Evolutionary conservation across 2,329 filamentous ascomycete species (phyloP), one percentile per base, ranked within the genome.

Genomic region (Alternaria panax): DNA sequence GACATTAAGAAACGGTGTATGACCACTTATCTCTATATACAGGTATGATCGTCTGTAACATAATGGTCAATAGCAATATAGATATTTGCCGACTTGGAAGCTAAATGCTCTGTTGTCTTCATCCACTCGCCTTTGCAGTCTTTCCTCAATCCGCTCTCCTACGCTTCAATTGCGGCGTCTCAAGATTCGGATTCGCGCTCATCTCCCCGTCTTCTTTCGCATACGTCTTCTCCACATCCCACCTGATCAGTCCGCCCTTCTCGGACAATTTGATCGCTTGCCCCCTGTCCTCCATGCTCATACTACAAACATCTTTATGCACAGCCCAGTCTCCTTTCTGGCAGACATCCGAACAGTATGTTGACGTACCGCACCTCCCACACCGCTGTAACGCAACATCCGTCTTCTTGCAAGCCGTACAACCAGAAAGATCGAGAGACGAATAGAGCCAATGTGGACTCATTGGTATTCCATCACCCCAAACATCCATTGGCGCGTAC

Each of bases 401-500:
- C 16, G 40, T 43, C 47, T 25, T 51, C 1, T 34, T 24, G 22
- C 68, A 71, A 2, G 59, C 51, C 14, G 67, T 70, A 30, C 69
- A 71, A 12, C 16, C 46, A 0, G 12, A 20, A 2, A 71, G 47
- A 34, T 65, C 48, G 3, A 68, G 59, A 1, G 51, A 20, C 4
- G 50, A 28, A 27, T 71, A 71, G 8, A 71, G 40, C 66, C 67
- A 65, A n/a, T 69, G 67, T 7, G 67, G 67, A 12, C 51, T 63
- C 66, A 68, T 71, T 3, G 64, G 54, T 2, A 71, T 70, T 2
- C 69, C 69, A 36, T 71, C 69, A 12, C 66, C 65, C 54, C 68
- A 71, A 34, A 69, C 55, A 27, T 71, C 69, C 69, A 71, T 71
- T 0, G 69, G 66, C 36, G 66, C 69, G 38, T 71, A 71, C 32